Evolutionary conservation across 176 grass and related monocot genomes (phyloP), one percentile per base, ranked within the genome.

Genomic region (Secale cereale): DNA sequence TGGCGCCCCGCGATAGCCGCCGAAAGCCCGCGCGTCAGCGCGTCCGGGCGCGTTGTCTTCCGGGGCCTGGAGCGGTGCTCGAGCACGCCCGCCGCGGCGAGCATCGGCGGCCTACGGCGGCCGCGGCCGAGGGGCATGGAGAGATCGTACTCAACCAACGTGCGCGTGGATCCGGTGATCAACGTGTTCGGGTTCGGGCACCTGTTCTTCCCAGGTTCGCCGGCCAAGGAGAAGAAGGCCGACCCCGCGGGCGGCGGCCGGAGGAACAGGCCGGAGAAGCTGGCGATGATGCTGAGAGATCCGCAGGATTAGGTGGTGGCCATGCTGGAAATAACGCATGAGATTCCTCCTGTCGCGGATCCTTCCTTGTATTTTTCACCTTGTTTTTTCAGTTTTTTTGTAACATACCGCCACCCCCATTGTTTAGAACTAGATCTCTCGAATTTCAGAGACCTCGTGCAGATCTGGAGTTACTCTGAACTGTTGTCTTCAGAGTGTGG

Each of bases 151-250:
- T 94, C 92, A 33, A 85, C 85, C 85, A 89, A 89, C 26, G 89
- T 94, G 84, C 89, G 89, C 39, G 89, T 94, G 77, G 83, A 91
- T 27, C 89, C 92, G 65, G 92, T 94, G 80, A 88, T 94, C 74
- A 91, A 85, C 41, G 85, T 94, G 20, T 91, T 91, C 29, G 92
- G 88, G 3, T 92, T 91, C 82, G 86, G 90, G 0, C 82, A 88
- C 7, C 78, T 88, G 17, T 91, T 91, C 86, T 74, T 81, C 64
- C 86, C 90, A 19, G 41, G 74, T 8, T 81, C 90, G 57, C 86
- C 90, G n/a, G n/a, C 59, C n/a, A 84, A 91, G 81, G 85, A 91
- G 48, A 90, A 13, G 60, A 83, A 52, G 29, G 1, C 57, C 10
- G 80, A 90, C 79, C 66, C 26, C 57, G 83, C 54, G 6, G 56